Evolutionary conservation across 2,329 filamentous ascomycete genomes (phyloP).

Genomic region (Botrytis porri): DNA sequence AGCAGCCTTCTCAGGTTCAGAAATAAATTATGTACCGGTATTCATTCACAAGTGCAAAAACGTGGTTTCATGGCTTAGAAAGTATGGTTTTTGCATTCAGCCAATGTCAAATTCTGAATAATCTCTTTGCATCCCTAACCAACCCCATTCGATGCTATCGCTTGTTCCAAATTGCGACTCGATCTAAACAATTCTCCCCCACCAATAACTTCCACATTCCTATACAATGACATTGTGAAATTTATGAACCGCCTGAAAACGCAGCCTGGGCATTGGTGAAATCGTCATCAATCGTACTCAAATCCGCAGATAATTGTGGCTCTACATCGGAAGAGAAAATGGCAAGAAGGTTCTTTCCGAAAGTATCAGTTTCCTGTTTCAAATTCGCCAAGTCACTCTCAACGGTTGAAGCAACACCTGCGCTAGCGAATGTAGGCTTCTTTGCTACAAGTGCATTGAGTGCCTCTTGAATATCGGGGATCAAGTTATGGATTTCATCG

Average conservation of each 20-base stretch:
- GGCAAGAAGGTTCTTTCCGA: constrained; percentile 22
- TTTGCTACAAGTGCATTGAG: constrained; percentile 22
- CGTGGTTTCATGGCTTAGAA: not conserved
- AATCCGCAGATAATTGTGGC: not conserved
- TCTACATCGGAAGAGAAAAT: constrained; percentile 23
- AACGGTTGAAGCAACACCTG: constrained; percentile 19
- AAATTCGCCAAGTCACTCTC: constrained; percentile 8
- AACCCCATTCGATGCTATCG: not conserved
- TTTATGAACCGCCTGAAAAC: not conserved
- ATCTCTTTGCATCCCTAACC: not conserved
- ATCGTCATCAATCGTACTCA: not conserved
- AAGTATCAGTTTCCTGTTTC: constrained; percentile 22
- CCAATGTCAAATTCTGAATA: not conserved
- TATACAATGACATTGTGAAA: not conserved
- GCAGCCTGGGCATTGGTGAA: not conserved
- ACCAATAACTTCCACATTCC: not conserved
- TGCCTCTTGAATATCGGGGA: constrained; percentile 16
- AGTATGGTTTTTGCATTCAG: not conserved
- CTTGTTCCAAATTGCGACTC: not conserved
- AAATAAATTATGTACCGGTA: too few species aligned
- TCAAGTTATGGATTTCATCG: constrained; percentile 14
- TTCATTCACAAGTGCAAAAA: not conserved
- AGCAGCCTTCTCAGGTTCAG: not conserved
- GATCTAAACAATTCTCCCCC: not conserved
- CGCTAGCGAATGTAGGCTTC: constrained; percentile 22